Evolutionary conservation across 257 asterid species (phyloP).

Genomic region (Nicotiana attenuata): DNA sequence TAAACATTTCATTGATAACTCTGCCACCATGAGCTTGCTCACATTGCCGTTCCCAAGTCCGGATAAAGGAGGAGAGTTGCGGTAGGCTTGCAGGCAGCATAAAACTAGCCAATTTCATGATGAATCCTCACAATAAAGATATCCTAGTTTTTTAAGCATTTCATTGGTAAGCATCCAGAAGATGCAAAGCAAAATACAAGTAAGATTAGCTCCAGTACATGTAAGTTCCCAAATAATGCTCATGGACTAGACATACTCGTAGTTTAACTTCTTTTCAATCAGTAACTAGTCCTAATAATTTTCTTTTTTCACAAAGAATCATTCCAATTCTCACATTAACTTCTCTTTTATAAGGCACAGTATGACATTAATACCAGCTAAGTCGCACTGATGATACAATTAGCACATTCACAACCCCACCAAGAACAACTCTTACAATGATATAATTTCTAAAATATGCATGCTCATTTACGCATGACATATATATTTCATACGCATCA

Average conservation of each 20-base stretch:
- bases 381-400: neutral
- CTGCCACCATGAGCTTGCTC: no score
- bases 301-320: neutral
- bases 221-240: neutral
- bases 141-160: neutral
- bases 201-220: neutral
- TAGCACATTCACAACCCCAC: neutral
- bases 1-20: no score
- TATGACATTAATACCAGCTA: neutral
- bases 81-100: no score
- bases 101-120: no score
- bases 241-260: neutral
- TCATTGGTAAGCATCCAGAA: neutral
- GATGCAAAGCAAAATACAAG: neutral
- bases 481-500: neutral
- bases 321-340: neutral
- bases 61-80: no score
- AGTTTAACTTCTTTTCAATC: neutral
- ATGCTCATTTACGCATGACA: neutral
- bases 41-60: no score
- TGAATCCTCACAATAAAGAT: no score
- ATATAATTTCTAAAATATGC: neutral
- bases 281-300: neutral
- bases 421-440: neutral
- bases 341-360: neutral